Conservation (phyloP, 345 rosid species). For the Dimocarpus longan region DNA sequence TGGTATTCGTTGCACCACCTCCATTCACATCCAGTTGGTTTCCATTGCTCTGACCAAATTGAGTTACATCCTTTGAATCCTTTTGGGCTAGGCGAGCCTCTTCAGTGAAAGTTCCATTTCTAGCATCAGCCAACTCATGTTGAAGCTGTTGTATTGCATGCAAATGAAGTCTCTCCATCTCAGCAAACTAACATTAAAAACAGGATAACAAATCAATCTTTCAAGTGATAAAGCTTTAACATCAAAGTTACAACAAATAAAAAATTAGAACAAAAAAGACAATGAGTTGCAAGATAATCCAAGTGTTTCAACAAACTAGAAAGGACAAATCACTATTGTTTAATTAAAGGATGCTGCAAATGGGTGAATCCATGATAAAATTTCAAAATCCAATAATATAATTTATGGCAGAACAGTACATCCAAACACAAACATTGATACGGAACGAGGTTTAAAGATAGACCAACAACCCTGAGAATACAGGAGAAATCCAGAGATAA, state of each 20-base stretch:
- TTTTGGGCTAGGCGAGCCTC: constrained; percentile 53
- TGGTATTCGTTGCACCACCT: constrained; percentile 34
- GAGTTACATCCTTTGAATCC: constrained; percentile 52
- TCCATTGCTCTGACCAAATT: constrained; percentile 55
- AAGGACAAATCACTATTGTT: neutral
- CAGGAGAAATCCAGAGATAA: constrained; percentile 24
- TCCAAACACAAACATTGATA: neutral
- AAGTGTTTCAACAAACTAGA: neutral
- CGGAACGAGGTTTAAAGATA: neutral
- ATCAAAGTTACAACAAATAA: constrained; percentile 2
- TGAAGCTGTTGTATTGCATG: constrained; percentile 92
- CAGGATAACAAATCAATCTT: constrained; percentile 24
- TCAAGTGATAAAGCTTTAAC: neutral
- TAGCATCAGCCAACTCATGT: constrained; percentile 71
- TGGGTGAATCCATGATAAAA: neutral
- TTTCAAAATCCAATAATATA: neutral
- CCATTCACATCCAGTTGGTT: constrained; percentile 59
- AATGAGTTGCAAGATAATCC: neutral
- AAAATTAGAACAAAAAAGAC: neutral
- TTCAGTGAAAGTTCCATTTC: constrained; percentile 59
- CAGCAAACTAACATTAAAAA: constrained; percentile 62
- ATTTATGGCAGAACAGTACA: constrained; percentile 1
- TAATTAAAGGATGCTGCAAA: neutral
- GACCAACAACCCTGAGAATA: constrained; percentile 7
- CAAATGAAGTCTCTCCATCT: constrained; percentile 85